phyloP scores from a whole-genome alignment of 768 basidiomycete genomes.

The Russula virescens region DNA sequence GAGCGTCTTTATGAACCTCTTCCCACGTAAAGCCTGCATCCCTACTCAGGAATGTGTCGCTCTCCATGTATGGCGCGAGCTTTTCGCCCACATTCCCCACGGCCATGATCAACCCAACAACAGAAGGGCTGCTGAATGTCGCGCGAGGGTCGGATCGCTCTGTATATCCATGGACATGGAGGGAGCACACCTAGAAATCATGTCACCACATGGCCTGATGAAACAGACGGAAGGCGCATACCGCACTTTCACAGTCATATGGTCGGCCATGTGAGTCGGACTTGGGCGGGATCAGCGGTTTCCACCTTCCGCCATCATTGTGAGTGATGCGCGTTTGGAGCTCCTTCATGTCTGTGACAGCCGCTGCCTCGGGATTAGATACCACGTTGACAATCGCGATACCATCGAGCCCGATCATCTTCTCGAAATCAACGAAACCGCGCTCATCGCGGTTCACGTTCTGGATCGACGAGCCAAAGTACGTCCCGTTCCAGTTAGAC shows the following conservation, averaged over 20 bases:
- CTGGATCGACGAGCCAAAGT: conserved; percentile 82
- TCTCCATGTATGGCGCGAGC: conserved; percentile 74
- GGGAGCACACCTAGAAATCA: conserved; percentile 60
- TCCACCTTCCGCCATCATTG: conserved; percentile 97
- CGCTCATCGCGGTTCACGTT: conserved; percentile 84
- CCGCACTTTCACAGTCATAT: conserved; percentile 68
- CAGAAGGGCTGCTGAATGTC: conserved; percentile 88
- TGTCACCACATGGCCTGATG: not conserved
- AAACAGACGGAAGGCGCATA: conserved; percentile 31
- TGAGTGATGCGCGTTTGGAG: conserved; percentile 89
- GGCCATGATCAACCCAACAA: conserved; percentile 90
- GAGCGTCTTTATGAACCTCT: conserved; percentile 96
- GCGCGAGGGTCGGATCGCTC: conserved; percentile 86
- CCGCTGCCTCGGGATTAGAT: conserved; percentile 70
- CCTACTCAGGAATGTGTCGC: conserved; percentile 93
- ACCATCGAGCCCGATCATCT: conserved; percentile 92
- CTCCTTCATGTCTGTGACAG: conserved; percentile 62
- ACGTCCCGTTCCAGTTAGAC: conserved; percentile 98
- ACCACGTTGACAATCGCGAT: conserved; percentile 93
- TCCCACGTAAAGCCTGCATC: conserved; percentile 98
- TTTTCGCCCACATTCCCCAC: conserved; percentile 92
- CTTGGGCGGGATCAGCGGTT: conserved; percentile 66
- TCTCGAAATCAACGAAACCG: conserved; percentile 97
- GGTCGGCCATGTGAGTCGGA: conserved; percentile 65
- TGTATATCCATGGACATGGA: conserved; percentile 95